phyloP scores from a whole-genome alignment of 768 basidiomycete species.

The Suillus clintonianus region DNA sequence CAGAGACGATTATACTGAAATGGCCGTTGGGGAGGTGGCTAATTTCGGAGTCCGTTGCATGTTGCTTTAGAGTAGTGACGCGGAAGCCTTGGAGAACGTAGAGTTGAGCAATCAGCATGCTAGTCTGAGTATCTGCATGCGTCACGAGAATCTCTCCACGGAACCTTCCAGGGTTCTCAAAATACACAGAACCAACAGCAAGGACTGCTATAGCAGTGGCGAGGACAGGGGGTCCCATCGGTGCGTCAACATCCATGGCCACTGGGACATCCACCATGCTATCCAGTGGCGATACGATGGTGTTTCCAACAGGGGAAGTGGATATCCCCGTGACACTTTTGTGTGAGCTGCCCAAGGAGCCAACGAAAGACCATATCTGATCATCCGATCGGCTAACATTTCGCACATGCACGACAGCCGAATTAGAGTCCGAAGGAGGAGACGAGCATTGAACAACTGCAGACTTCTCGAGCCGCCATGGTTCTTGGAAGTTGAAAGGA shows the following conservation, averaged over 20 bases:
- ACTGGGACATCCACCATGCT: neutral
- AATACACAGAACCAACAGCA: neutral
- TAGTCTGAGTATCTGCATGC: too few relatives aligned
- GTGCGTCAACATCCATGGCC: too few relatives aligned
- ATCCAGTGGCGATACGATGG: neutral
- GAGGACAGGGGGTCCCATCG: neutral
- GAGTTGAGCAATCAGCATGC: neutral
- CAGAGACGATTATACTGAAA: neutral
- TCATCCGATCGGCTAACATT: neutral
- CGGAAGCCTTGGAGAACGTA: neutral
- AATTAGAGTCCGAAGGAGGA: neutral
- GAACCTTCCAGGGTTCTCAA: neutral
- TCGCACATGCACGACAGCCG: neutral
- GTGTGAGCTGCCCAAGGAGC: neutral
- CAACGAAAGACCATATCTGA: constrained; percentile 4
- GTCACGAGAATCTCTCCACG: neutral
- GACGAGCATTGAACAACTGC: neutral
- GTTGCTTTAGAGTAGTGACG: neutral
- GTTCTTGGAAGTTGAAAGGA: neutral
- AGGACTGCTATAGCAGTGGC: neutral
- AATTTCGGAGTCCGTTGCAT: neutral
- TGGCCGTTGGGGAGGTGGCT: neutral
- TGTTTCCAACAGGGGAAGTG: neutral
- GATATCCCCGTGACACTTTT: neutral
- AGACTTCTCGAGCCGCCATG: neutral